Evolutionary conservation across 202 grass and related monocot genomes (phyloP).

Genomic region (Saccharum hybrid): DNA sequence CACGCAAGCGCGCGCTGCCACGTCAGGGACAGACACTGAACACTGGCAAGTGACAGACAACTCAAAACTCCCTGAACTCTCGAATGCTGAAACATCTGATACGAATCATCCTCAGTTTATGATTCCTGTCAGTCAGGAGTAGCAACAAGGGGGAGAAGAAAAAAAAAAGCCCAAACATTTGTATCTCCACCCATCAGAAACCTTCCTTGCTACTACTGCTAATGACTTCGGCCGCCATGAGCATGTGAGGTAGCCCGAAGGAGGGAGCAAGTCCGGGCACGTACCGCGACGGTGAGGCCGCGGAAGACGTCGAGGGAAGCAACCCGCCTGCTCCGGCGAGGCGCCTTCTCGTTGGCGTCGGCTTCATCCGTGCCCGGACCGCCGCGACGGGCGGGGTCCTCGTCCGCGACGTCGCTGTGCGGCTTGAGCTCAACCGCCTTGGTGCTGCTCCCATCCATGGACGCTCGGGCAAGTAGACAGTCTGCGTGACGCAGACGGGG

Average conservation of each 20-base stretch:
- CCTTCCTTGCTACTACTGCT: not conserved
- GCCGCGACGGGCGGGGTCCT: constrained; percentile 39
- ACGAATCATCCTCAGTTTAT: too few relatives aligned
- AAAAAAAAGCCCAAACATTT: not conserved
- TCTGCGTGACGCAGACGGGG: not conserved
- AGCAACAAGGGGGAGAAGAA: not conserved
- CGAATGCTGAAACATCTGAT: not conserved
- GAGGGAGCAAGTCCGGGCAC: not conserved
- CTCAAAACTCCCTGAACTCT: too few relatives aligned
- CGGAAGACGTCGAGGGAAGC: constrained; percentile 92
- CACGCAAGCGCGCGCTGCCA: too few relatives aligned
- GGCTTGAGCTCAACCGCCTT: constrained; percentile 49
- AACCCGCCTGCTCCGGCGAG: constrained; percentile 49
- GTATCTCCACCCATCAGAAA: not conserved
- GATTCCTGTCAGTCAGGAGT: too few relatives aligned
- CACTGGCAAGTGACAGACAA: not conserved
- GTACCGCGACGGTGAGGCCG: constrained; percentile 89
- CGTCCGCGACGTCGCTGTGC: constrained; percentile 48
- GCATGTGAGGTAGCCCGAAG: too few relatives aligned
- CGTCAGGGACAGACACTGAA: not conserved
- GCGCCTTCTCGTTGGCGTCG: constrained; percentile 33
- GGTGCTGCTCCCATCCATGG: constrained; percentile 35
- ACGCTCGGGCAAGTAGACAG: not conserved
- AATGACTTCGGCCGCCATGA: not conserved
- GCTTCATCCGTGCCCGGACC: not conserved